Evolutionary conservation across 1,139 yeast genomes (phyloP), one percentile per base, ranked within the genome.

Genomic region (Geotrichum reessii): DNA sequence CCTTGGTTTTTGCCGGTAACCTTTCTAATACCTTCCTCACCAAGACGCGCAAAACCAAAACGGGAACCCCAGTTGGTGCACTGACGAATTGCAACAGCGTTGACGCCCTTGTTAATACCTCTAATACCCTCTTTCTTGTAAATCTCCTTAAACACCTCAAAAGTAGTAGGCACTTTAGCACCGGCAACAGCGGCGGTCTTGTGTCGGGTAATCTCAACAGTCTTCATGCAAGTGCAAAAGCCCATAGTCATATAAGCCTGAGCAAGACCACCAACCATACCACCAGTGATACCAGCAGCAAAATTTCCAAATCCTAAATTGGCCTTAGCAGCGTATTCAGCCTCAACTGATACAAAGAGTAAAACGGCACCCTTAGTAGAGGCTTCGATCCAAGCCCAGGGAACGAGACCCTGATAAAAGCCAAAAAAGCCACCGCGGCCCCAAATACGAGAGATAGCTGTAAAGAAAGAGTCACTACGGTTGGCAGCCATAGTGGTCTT

Each of bases 361-460:
- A 93, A 79, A n/a, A 92, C 97, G 4, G 98, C 97, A 71, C 99
- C 99, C 74, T 93, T 93, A 52, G 99, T 93, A 24, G 96, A 87
- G 14, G 97, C 99, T 75, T 93, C 99, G 66, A 93, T 87, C 97
- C 98, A 91, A 1, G 98, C 99, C 99, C 99, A 93, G 47, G 99
- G 99, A 64, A 93, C 92, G 72, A 93, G 80, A 24, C 99, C 99
- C 73, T 93, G 99, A 76, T 91, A 93, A 75, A 92, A 93, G 0
- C 97, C 99, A 40, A 83, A 73, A 22, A 86, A 67, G 57, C 98
- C 98, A 63, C 99, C 99, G 70, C 99, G 85, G 27, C 93, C 81
- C 93, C 95, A 90, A 60, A 93, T 93, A 56, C 85, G 79, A 63
- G 80, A 80, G 55, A 86, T 80, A 24, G 97, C 90, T 65, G 84